These are phyloP conservation scores for Mastigamoeba balamuthi DNA, from an alignment of 78 protist species.

Conservation along the genomic window DNA sequence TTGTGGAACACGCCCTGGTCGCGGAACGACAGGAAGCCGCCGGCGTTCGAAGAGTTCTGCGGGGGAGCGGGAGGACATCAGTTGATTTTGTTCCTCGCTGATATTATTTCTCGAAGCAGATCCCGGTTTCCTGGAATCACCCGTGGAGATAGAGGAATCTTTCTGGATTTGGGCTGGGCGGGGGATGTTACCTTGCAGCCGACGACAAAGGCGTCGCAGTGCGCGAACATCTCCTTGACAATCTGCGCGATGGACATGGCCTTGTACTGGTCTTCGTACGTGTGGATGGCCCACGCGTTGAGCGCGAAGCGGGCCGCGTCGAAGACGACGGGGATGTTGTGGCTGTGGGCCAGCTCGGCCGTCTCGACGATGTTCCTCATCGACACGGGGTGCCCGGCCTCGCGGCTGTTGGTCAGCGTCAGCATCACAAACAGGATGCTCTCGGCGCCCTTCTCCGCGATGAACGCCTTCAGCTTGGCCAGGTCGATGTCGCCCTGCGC, in stretches of 20 bases:
- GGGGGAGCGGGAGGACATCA: no score
- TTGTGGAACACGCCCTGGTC: background rate
- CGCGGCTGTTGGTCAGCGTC: background rate
- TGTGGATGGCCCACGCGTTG: background rate
- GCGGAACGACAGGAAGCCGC: background rate
- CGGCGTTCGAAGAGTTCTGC: background rate
- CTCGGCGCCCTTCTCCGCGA: background rate
- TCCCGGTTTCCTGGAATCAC: no score
- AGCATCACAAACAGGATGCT: background rate
- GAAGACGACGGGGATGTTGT: background rate
- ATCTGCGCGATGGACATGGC: background rate
- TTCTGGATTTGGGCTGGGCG: background rate
- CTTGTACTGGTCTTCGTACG: background rate
- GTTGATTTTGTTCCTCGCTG: no score
- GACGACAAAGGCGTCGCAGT: background rate
- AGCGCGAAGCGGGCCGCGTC: background rate
- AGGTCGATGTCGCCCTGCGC: background rate
- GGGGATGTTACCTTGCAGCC: background rate
- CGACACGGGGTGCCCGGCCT: background rate
- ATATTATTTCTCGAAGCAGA: no score
- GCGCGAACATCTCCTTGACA: background rate
- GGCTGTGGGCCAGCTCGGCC: background rate
- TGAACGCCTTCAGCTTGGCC: background rate
- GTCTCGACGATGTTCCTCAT: background rate
- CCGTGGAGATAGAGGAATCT: no score